Conservation (phyloP, 805 yeast species). For the Wickerhamiella shivajii region DNA sequence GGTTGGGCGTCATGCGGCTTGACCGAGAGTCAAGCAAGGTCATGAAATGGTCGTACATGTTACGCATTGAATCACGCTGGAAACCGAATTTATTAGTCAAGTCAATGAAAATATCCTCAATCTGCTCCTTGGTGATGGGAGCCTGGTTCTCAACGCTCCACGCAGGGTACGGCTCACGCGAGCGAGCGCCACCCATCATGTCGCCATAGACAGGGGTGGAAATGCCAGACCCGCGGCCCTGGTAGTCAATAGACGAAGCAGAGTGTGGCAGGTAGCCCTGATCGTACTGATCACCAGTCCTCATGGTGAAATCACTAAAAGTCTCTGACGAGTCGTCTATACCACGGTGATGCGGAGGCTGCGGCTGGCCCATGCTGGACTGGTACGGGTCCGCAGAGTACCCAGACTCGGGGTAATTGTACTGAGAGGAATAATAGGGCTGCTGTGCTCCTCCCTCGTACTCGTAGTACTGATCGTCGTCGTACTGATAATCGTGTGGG, state of each 20-base stretch:
- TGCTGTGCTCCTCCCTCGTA: constrained; percentile 28
- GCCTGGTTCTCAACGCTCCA: constrained; percentile 91
- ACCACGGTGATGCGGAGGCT: constrained; percentile 11
- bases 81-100: constrained; percentile 63
- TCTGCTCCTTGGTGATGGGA: constrained; percentile 56
- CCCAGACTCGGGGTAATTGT: constrained; percentile 30
- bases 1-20: constrained; percentile 55
- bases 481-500: constrained; percentile 27
- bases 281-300: constrained; percentile 29
- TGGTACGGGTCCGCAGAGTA: constrained; percentile 32
- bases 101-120: constrained; percentile 43
- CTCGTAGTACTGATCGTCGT: constrained; percentile 26
- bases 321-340: constrained; percentile 27
- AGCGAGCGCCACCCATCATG: constrained; percentile 15
- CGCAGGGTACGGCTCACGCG: constrained; percentile 95
- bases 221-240: constrained; percentile 67
- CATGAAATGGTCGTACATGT: constrained; percentile 73
- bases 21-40: constrained; percentile 74
- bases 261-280: constrained; percentile 20
- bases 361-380: constrained; percentile 26
- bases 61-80: constrained; percentile 61
- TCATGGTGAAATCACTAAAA: constrained; percentile 30
- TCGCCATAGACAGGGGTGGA: constrained; percentile 87
- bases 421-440: constrained; percentile 27
- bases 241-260: constrained; percentile 19